Base-by-base conservation (phyloP, 495 filamentous ascomycete genomes). In the Barbatosphaeria neglecta region DNA sequence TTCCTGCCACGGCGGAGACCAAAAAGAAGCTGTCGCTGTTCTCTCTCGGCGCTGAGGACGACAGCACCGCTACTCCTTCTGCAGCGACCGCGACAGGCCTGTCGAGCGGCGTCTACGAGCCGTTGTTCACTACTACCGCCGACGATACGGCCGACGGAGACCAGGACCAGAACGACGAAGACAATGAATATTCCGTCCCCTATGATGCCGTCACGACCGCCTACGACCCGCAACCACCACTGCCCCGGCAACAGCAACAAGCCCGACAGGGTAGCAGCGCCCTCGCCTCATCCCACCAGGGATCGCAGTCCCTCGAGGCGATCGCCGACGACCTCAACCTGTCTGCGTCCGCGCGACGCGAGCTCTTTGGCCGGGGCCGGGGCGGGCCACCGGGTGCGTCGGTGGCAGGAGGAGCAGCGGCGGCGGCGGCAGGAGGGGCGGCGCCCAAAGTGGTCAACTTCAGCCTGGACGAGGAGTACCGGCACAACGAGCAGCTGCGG, bases 401-500 rank as follows among this genome's bases (percentile, higher is more conserved):
- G 38, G 63, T 65, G 6, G 61, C 40, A 23, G 54, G n/a, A n/a
- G n/a, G n/a, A n/a, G n/a, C n/a, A 16, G 22, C 59, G 55, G 54
- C 72, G 57, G 46, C 62, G 42, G 72, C 65, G 19, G 9, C 27
- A 31, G 15, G 9, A 31, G 3, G 9, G 18, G 22, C 58, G 54
- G 55, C 71, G 57, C 46, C 62, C 43, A 73, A 66, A 18, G 68
- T 94, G 8, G 65, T 86, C 40, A 83, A 79, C 48, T 94, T 96
- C 79, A 84, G 90, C 64, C 90, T 84, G 33, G 87, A 88, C 59
- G 60, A 65, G 43, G 89, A 96, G 63, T 96, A 96, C 66, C 77
- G 72, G 15, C 75, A 81, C 46, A 96, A 96, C 62, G 82, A 90
- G 62, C 68, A 67, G 41, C 63, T 92, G 25, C 80, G 88, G 3